Evolutionary conservation across 2,329 filamentous ascomycete genomes (phyloP).

Genomic region (Cercospora sp.): DNA sequence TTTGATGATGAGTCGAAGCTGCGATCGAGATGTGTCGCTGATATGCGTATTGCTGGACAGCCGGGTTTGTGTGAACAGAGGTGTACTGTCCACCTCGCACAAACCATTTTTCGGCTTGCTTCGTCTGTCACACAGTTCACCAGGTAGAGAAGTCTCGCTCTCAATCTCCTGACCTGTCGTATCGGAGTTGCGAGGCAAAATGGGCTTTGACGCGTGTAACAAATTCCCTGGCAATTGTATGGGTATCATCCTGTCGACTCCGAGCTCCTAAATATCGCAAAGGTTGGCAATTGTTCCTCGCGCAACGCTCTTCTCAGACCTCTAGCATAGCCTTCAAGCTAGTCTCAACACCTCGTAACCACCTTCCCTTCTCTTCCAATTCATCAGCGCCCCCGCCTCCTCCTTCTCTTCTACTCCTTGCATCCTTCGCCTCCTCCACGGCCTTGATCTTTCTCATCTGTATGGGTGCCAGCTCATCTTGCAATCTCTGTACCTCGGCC

Average conservation of each 20-base stretch:
- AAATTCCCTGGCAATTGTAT: not conserved
- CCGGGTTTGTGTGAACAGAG: too few species aligned
- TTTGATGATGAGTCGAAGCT: not conserved
- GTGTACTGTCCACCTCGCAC: not conserved
- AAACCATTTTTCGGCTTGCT: not conserved
- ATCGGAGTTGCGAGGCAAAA: not conserved
- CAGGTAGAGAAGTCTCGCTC: too few species aligned
- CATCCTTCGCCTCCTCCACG: slow-evolving; percentile 68
- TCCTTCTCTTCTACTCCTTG: slow-evolving; percentile 65
- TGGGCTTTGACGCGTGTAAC: not conserved
- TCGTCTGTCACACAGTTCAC: not conserved
- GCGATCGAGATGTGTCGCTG: not conserved
- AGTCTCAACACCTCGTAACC: slow-evolving; percentile 70
- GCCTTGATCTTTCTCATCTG: slow-evolving; percentile 67
- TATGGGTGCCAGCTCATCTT: slow-evolving; percentile 66
- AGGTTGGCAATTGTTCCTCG: too few species aligned
- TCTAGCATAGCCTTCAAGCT: slow-evolving; percentile 64
- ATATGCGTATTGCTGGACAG: too few species aligned
- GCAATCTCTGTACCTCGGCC: slow-evolving; percentile 66
- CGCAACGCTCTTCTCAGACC: slow-evolving; percentile 37
- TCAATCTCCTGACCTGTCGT: too few species aligned
- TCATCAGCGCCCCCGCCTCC: slow-evolving; percentile 67
- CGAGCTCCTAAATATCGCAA: not conserved
- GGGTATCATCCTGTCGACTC: not conserved
- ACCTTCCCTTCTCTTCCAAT: slow-evolving; percentile 71